Evolutionary conservation across 2,329 filamentous ascomycete genomes (phyloP), one percentile per base, ranked within the genome.

Genomic region (Elsinoe australis): DNA sequence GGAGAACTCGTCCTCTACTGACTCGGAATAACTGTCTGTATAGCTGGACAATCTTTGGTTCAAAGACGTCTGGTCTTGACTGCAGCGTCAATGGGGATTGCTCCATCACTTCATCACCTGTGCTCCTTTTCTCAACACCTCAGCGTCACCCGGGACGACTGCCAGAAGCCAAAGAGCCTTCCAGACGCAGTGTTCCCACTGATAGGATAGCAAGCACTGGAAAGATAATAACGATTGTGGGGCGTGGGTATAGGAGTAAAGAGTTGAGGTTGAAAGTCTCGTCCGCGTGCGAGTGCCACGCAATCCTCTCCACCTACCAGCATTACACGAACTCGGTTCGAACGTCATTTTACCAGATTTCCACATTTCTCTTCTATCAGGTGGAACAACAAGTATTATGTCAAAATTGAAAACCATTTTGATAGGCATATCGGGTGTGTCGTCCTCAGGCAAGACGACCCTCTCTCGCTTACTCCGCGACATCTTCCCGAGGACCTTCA

Each of bases 391-490:
- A 3, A 44, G 8, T 2, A 44, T 44, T 24, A 21, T 26, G 7
- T n/a, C 15, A 26, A 4, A 5, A 44, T 52, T 49, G 47, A 61
- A 58, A 34, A 65, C 70, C 41, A 62, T 90, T 52, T 70, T 95
- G 34, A 71, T 96, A 48, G 87, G 82, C 51, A 80, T 96, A 51
- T 94, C 87, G 31, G 92, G 92, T 49, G 87, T 85, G 54, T 95
- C 90, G 1, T 94, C 85, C 3, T 90, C 85, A 58, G 92, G 92
- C 52, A 98, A 98, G 71, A 96, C 92, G 2, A 96, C 92, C 2
- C 77, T 98, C 10, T 85, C 88, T 15, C 79, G 90, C 2, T 74
- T 95, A 9, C 73, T 98, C 14, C 81, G 87, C 51, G 80, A 86
- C 61, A 82, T 94, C 55, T 88, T 95, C 59, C 57, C 65, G 18